Percentiles rank a stretch among this genome's conserved stretches.
phyloP scores from a whole-genome alignment of 2,329 filamentous ascomycete species.

The Neonectria hederae region DNA sequence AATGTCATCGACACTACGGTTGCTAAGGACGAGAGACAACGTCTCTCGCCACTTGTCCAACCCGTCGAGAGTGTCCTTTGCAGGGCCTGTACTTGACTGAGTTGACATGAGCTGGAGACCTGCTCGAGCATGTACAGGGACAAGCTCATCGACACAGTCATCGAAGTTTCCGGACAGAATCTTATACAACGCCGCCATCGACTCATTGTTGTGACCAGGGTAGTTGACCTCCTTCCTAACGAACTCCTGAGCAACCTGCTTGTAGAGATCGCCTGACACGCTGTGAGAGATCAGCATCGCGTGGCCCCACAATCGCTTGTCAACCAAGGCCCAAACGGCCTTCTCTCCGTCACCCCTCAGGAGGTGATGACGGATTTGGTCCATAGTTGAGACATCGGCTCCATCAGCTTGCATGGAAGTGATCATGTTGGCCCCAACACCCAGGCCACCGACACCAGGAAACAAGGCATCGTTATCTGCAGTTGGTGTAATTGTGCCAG shows the following conservation, averaged over 20 bases:
- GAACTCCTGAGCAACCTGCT: constrained; percentile 94
- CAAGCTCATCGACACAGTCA: constrained; percentile 94
- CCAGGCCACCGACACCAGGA: constrained; percentile 36
- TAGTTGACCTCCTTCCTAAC: constrained; percentile 93
- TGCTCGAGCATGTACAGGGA: constrained; percentile 89
- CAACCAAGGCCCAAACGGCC: constrained; percentile 91
- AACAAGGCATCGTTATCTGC: constrained; percentile 41
- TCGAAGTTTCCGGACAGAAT: constrained; percentile 93
- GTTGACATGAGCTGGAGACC: constrained; percentile 91
- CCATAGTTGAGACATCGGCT: constrained; percentile 74
- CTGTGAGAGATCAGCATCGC: constrained; percentile 87
- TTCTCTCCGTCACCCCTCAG: constrained; percentile 86
- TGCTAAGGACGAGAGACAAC: constrained; percentile 83
- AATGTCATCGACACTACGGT: constrained; percentile 82
- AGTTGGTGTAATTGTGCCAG: constrained; percentile 51
- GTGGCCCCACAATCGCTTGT: constrained; percentile 95
- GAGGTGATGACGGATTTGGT: constrained; percentile 77
- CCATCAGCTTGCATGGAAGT: constrained; percentile 67
- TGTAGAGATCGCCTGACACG: constrained; percentile 85
- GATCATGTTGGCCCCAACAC: constrained; percentile 37
- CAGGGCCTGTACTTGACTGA: constrained; percentile 66
- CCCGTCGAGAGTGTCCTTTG: constrained; percentile 81
- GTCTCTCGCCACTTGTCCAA: constrained; percentile 96
- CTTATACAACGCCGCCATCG: constrained; percentile 90
- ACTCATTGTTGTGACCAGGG: constrained; percentile 80